These are phyloP conservation scores for Phoma sp. DNA, from an alignment of 2,329 filamentous ascomycete genomes.

Conservation along the genomic window DNA sequence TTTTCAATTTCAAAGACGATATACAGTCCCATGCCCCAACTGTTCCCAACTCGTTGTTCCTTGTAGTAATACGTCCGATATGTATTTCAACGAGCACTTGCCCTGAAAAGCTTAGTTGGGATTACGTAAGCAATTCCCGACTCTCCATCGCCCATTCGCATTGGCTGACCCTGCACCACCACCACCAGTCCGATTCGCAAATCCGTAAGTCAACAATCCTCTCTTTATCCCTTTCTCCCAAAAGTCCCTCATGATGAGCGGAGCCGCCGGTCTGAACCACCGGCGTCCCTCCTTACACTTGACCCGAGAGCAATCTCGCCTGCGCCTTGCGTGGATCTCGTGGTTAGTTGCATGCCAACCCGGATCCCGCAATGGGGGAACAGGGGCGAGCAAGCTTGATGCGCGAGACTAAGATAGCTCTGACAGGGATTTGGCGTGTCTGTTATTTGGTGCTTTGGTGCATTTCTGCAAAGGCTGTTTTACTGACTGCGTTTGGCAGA, in stretches of 20 bases:
- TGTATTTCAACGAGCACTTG: too few species aligned
- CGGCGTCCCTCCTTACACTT: constrained; percentile 18
- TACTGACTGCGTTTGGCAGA: background rate
- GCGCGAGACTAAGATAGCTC: constrained; percentile 22
- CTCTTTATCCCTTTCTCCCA: background rate
- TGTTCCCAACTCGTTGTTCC: too few species aligned
- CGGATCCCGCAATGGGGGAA: constrained; percentile 1
- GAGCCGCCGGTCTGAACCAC: constrained; percentile 19
- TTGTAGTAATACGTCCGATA: too few species aligned
- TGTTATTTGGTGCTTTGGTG: too few species aligned
- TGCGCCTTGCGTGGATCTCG: constrained; percentile 1
- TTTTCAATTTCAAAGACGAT: background rate
- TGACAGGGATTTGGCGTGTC: background rate
- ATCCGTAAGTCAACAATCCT: background rate
- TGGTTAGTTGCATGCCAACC: constrained; percentile 12
- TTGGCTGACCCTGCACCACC: background rate
- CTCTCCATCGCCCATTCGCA: too few species aligned
- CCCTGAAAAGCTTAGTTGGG: too few species aligned
- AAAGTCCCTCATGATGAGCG: constrained; percentile 11
- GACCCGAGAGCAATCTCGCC: constrained; percentile 10
- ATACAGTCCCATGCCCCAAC: background rate
- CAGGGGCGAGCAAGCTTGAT: constrained; percentile 9
- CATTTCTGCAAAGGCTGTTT: too few species aligned
- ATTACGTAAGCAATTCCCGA: too few species aligned
- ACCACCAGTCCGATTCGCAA: background rate